phyloP scores from a whole-genome alignment of 108 stramenopile genomes.

The Cyclotella kingstonii region DNA sequence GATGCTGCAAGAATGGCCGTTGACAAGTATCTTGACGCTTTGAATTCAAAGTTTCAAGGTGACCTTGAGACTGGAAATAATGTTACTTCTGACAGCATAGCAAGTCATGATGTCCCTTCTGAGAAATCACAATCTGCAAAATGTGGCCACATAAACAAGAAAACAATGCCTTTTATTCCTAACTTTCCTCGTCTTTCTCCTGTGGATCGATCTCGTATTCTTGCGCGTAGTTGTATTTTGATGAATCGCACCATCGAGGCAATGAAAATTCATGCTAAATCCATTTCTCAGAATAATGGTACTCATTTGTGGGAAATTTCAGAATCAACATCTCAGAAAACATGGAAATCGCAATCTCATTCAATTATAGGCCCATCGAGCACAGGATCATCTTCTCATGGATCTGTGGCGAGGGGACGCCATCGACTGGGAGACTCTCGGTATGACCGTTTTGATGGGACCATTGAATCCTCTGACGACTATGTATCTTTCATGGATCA shows the following conservation, averaged over 20 bases:
- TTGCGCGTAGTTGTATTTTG: constrained; percentile 39
- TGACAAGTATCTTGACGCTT: constrained; percentile 7
- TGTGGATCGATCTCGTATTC: constrained; percentile 41
- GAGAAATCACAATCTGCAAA: background rate
- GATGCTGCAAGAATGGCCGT: constrained; percentile 31
- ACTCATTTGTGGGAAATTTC: constrained; percentile 23
- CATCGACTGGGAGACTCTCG: constrained; percentile 11
- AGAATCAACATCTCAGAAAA: constrained; percentile 43
- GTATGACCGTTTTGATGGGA: constrained; percentile 40
- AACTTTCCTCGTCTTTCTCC: constrained; percentile 33
- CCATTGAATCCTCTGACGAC: constrained; percentile 41
- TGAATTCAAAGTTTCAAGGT: no score
- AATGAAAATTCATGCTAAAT: constrained; percentile 24
- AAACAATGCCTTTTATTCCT: constrained; percentile 16
- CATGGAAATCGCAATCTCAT: constrained; percentile 36
- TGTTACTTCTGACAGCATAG: no score
- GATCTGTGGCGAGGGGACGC: constrained; percentile 10
- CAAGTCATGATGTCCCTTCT: no score
- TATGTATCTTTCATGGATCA: constrained; percentile 33
- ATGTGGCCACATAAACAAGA: background rate
- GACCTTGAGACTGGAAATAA: no score
- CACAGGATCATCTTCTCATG: constrained; percentile 15
- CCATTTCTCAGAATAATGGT: background rate
- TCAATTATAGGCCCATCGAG: constrained; percentile 14
- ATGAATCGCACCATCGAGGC: constrained; percentile 35